A percentile compares a stretch with the other conserved stretches of the same genome.
Evolutionary conservation across 352 stramenopile genomes (phyloP).

Genomic region (Pythium folliculosum): DNA sequence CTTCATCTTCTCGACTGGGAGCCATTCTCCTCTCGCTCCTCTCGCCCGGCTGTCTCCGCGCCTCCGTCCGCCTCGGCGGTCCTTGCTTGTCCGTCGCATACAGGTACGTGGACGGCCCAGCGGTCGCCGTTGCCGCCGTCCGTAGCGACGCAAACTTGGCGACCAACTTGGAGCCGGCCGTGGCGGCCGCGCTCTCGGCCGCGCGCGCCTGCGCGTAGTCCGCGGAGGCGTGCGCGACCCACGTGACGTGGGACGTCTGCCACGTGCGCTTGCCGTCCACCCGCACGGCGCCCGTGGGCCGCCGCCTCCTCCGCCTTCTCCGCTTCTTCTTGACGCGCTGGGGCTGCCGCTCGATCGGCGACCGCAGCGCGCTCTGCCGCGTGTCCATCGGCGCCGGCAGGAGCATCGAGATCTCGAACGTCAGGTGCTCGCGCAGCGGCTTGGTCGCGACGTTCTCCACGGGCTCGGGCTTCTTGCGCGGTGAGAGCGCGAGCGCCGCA

Average conservation of each 20-base stretch:
- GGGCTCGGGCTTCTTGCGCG: conserved; percentile 23
- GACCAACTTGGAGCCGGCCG: conserved; percentile 33
- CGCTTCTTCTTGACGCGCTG: conserved; percentile 36
- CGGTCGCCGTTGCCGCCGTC: not conserved
- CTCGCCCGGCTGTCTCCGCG: not conserved
- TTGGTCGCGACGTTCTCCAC: conserved; percentile 38
- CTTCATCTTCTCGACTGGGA: not conserved
- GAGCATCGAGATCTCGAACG: conserved; percentile 67
- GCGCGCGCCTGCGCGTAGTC: conserved; percentile 49
- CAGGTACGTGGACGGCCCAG: conserved; percentile 1
- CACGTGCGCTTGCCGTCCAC: conserved; percentile 33
- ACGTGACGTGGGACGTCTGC: conserved; percentile 41
- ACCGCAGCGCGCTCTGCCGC: conserved; percentile 52
- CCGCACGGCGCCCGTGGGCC: conserved; percentile 14
- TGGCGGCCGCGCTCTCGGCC: conserved; percentile 23
- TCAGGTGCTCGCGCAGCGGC: conserved; percentile 49
- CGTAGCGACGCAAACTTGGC: conserved; percentile 40
- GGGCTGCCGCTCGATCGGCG: conserved; percentile 43
- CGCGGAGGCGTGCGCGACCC: conserved; percentile 40
- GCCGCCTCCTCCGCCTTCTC: conserved; percentile 21
- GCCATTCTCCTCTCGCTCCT: not conserved
- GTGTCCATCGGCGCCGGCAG: conserved; percentile 50
- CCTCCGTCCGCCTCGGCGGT: not conserved
- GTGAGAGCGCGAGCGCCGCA: conserved; percentile 6
- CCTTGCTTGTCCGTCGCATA: not conserved